Evolutionary conservation across 73 alveolate species (phyloP).

Genomic region (Stentor coeruleus): DNA sequence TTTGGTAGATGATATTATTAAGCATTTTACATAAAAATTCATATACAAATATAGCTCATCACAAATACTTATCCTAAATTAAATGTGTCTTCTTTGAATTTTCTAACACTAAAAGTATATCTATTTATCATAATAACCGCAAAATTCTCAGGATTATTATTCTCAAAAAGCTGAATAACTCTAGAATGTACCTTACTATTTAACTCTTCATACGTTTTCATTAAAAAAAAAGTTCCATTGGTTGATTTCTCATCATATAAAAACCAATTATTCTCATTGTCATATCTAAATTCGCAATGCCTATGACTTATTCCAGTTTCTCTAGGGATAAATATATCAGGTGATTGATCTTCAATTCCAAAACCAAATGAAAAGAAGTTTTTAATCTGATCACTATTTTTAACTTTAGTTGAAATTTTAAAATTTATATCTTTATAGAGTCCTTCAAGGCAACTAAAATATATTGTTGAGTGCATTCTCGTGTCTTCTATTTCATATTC

Average conservation of each 20-base stretch:
- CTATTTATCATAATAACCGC: not conserved
- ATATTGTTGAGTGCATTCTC: not conserved
- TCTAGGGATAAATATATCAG: conserved; percentile 15
- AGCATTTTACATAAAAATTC: too few relatives aligned
- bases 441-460: not conserved
- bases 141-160: not conserved
- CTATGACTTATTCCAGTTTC: not conserved
- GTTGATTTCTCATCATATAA: not conserved
- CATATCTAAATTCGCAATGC: not conserved
- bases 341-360: not conserved
- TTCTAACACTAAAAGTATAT: too few relatives aligned
- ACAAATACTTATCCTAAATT: too few relatives aligned
- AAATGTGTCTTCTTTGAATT: too few relatives aligned
- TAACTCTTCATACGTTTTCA: not conserved
- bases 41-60: too few relatives aligned
- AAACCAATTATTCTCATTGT: not conserved
- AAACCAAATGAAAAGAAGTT: not conserved
- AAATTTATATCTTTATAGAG: not conserved
- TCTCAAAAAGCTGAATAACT: not conserved
- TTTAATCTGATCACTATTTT: not conserved
- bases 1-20: too few relatives aligned
- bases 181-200: not conserved
- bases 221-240: not conserved
- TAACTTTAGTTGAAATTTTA: not conserved
- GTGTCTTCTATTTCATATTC: not conserved